Percentiles rank a stretch among this genome's conserved stretches.
Evolutionary conservation across 2,329 filamentous ascomycete genomes (phyloP).

Genomic region (Chaetomium globosum): DNA sequence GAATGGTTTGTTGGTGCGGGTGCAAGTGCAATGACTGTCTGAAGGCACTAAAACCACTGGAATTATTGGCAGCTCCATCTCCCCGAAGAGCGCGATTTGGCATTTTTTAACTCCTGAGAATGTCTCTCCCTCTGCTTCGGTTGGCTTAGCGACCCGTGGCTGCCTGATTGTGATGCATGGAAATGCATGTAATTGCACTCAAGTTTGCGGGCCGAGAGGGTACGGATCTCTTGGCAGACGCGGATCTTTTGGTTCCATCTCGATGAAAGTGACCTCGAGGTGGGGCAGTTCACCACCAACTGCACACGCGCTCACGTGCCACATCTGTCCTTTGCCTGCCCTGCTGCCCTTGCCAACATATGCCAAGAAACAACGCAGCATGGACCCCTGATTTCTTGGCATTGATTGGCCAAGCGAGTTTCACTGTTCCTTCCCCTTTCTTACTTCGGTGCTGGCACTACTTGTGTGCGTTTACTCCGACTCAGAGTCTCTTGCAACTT

Average conservation of each 20-base stretch:
- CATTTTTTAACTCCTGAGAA: constrained; percentile 7
- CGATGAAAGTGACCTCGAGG: neutral
- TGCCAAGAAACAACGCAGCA: constrained; percentile 4
- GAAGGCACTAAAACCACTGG: too few species aligned
- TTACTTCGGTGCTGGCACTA: neutral
- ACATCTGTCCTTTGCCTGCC: too few species aligned
- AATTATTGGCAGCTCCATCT: neutral
- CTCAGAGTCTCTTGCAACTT: neutral
- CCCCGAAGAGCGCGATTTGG: neutral
- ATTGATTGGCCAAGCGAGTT: constrained; percentile 8
- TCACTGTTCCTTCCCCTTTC: constrained; percentile 2
- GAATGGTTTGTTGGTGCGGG: constrained; percentile 3
- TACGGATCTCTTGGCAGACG: constrained; percentile 12
- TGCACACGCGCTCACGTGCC: constrained; percentile 16
- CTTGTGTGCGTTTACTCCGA: neutral
- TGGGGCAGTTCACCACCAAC: neutral
- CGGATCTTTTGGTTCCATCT: neutral
- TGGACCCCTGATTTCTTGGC: constrained; percentile 7
- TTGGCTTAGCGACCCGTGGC: constrained; percentile 10
- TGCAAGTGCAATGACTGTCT: too few species aligned
- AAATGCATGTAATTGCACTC: neutral
- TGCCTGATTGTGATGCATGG: constrained; percentile 16
- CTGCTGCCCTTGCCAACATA: too few species aligned
- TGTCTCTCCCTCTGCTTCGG: neutral
- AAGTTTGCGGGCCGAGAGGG: neutral